Conservation (phyloP, 2,329 filamentous ascomycete genomes). For the Pseudogymnoascus sp. region DNA sequence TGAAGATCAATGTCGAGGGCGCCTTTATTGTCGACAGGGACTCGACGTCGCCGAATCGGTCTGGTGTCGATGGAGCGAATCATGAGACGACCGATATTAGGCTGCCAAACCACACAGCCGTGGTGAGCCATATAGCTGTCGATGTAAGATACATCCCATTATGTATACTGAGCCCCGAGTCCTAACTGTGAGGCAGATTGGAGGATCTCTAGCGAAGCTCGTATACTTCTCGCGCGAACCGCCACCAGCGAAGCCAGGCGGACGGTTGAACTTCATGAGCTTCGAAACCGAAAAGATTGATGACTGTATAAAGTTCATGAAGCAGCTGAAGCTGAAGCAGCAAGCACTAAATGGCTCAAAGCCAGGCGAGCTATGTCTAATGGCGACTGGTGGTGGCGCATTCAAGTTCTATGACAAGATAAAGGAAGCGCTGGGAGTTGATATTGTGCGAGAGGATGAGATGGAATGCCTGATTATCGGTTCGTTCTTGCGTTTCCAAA, state of each 20-base stretch:
- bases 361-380: constrained; percentile 72
- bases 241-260: constrained; percentile 70
- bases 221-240: constrained; percentile 94
- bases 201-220: constrained; percentile 88
- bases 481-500: constrained; percentile 32
- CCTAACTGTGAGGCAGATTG: constrained; percentile 56
- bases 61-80: constrained; percentile 37
- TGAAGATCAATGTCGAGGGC: constrained; percentile 93
- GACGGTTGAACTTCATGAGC: constrained; percentile 86
- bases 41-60: constrained; percentile 41
- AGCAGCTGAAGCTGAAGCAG: constrained; percentile 75
- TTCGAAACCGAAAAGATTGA: constrained; percentile 96
- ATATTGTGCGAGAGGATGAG: constrained; percentile 89
- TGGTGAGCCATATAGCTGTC: constrained; percentile 93
- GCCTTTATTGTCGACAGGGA: constrained; percentile 93
- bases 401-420: constrained; percentile 97
- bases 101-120: constrained; percentile 88
- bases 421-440: constrained; percentile 71
- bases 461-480: constrained; percentile 98
- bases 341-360: constrained; percentile 65
- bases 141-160: constrained; percentile 57
- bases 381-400: constrained; percentile 92
- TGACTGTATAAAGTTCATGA: constrained; percentile 87
- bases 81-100: constrained; percentile 87
- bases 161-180: constrained; percentile 4